Base-by-base conservation (phyloP, 805 yeast genomes). In the Candida odintsovae region DNA sequence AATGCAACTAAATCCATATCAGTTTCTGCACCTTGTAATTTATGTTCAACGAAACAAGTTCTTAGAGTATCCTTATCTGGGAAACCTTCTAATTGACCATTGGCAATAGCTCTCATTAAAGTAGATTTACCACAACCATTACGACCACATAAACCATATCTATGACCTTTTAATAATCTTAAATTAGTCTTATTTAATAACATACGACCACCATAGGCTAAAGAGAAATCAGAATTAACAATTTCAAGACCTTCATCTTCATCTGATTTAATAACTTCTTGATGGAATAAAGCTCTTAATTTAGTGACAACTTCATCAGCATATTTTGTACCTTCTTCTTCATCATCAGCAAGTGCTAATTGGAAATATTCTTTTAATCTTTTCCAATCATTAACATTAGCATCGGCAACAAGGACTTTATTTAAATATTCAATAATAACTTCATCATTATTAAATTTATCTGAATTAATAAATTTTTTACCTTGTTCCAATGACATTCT, bases 81-180 rank as follows among this genome's bases (percentile, higher is more conserved):
- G 82, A 94, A 92, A 4, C 98, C 98, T 71, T 92, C 98, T 53
- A 92, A 76, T 71, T 92, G 96, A 48, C 98, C 98, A 62, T 89
- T 88, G 46, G 96, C 89, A 60, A 92, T 94, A 26, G 98, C 84
- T 68, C 98, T 81, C 98, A 92, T 90, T 60, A 92, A 75, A 15
- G 99, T 92, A 13, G 97, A 90, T 69, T 92, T 92, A 73, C 99
- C 99, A 50, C 97, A 97, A 77, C 99, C 99, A 65, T 92, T 92
- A 71, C 97, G 78, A 65, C 99, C 99, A 76, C 97, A 89, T 51
- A 92, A 77, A 74, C 99, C 99, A 63, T 92, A 92, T 69, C 99
- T 80, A 70, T 88, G 97, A 59, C 98, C 98, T 71, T 90, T 89
- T 57, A 87, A 73, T 52, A 92, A 76, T 63, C 96, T 80, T 64